Conservation (phyloP, 768 basidiomycete genomes). For the Rhizopogon sp. region DNA sequence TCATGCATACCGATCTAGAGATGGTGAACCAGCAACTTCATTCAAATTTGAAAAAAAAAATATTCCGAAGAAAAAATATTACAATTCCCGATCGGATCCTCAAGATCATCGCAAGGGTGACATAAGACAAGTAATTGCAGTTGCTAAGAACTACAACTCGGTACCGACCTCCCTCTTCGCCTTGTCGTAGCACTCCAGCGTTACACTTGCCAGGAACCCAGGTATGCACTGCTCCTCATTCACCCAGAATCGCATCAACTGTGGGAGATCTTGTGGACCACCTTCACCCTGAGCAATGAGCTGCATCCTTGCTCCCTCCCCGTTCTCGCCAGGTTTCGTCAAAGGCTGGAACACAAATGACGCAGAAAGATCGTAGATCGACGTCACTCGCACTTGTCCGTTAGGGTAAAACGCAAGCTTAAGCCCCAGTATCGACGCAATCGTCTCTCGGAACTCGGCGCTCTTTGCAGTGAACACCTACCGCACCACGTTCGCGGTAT, state of each 20-base stretch:
- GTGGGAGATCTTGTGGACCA: constrained; percentile 68
- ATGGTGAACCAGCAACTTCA: no score
- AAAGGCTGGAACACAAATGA: constrained; percentile 82
- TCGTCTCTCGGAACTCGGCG: constrained; percentile 87
- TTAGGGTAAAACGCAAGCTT: constrained; percentile 90
- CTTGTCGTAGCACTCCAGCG: constrained; percentile 83
- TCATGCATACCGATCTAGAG: neutral
- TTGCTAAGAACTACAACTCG: neutral
- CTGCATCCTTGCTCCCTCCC: constrained; percentile 55
- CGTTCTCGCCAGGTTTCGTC: constrained; percentile 30
- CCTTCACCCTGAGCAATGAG: constrained; percentile 70
- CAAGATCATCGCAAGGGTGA: neutral
- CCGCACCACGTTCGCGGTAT: neutral
- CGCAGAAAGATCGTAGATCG: constrained; percentile 82
- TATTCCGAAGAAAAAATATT: neutral
- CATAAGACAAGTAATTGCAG: neutral
- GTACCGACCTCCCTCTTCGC: constrained; percentile 38
- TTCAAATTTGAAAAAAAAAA: neutral
- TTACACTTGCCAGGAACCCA: constrained; percentile 85
- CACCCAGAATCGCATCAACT: constrained; percentile 83
- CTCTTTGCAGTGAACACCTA: constrained; percentile 83
- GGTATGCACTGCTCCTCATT: constrained; percentile 82
- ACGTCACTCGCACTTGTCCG: constrained; percentile 85
- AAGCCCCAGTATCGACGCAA: constrained; percentile 84
- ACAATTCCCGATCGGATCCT: constrained; percentile 1